Conservation (phyloP, 2,329 filamentous ascomycete species). For the Colletotrichum euphorbiae region DNA sequence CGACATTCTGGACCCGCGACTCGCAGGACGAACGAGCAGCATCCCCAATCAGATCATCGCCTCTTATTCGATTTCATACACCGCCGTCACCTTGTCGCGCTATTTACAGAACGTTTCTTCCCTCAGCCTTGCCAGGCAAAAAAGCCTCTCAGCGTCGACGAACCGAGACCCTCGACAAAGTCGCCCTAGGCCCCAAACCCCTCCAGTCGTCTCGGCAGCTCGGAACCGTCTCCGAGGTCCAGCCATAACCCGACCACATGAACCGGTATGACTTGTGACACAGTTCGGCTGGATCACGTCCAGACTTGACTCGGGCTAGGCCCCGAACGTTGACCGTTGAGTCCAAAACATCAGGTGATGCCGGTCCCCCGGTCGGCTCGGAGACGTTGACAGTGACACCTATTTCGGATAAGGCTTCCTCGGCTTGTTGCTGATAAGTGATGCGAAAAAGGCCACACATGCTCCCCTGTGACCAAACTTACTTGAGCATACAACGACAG, state of each 20-base stretch:
- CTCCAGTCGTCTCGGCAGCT: neutral
- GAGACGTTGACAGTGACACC: neutral
- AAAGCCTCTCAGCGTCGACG: neutral
- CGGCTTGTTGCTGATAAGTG: neutral
- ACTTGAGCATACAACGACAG: neutral
- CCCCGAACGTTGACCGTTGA: neutral
- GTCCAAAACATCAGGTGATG: conserved; percentile 11
- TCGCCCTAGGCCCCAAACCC: neutral
- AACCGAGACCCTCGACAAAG: neutral
- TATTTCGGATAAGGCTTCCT: neutral
- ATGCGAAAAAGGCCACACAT: neutral
- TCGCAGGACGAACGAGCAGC: neutral
- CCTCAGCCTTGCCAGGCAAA: conserved; percentile 15
- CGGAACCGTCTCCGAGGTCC: conserved; percentile 15
- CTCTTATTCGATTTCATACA: conserved; percentile 5
- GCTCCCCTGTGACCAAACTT: neutral
- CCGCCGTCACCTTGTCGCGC: neutral
- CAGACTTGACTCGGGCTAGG: neutral
- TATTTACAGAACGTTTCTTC: conserved; percentile 1
- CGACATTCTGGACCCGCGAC: neutral
- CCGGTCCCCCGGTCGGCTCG: conserved; percentile 3
- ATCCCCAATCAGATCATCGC: neutral
- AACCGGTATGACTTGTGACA: conserved; percentile 14
- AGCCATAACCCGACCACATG: conserved; percentile 11
- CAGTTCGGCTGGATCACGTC: conserved; percentile 14